Evolutionary conservation across 306 rosid species (phyloP).

Genomic region (Arachis stenosperma): DNA sequence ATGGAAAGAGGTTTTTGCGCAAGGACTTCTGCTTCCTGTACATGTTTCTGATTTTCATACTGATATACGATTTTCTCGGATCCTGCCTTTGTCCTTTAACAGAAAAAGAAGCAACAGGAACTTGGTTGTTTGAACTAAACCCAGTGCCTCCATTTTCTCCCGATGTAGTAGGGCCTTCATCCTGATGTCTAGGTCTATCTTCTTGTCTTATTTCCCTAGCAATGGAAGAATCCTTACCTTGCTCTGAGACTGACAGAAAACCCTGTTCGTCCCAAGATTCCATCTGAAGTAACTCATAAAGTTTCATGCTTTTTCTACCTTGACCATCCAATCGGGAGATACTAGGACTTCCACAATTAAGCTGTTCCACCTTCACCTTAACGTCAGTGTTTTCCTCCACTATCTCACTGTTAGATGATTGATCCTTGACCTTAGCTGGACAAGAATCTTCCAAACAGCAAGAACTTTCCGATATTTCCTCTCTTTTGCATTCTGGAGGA

Average conservation of each 20-base stretch:
- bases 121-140: constrained; percentile 42
- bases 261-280: constrained; percentile 61
- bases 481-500: constrained; percentile 39
- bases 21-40: constrained; percentile 60
- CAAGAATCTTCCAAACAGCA: not conserved
- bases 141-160: constrained; percentile 49
- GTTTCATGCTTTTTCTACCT: constrained; percentile 65
- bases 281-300: constrained; percentile 70
- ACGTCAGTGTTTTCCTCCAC: constrained; percentile 47
- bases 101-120: constrained; percentile 36
- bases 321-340: constrained; percentile 50
- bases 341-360: constrained; percentile 37
- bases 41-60: constrained; percentile 60
- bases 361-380: constrained; percentile 35
- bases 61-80: constrained; percentile 48
- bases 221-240: constrained; percentile 40
- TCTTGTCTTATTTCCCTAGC: constrained; percentile 40
- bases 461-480: constrained; percentile 43
- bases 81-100: constrained; percentile 48
- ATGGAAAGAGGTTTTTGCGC: constrained; percentile 64
- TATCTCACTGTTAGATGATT: constrained; percentile 50
- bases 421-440: constrained; percentile 37
- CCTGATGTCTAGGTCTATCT: constrained; percentile 40
- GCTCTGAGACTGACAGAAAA: constrained; percentile 32
- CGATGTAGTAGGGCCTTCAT: constrained; percentile 64